These are phyloP conservation scores for Huntiella bhutanensis DNA, from an alignment of 2,329 filamentous ascomycete species.

Conservation along the genomic window DNA sequence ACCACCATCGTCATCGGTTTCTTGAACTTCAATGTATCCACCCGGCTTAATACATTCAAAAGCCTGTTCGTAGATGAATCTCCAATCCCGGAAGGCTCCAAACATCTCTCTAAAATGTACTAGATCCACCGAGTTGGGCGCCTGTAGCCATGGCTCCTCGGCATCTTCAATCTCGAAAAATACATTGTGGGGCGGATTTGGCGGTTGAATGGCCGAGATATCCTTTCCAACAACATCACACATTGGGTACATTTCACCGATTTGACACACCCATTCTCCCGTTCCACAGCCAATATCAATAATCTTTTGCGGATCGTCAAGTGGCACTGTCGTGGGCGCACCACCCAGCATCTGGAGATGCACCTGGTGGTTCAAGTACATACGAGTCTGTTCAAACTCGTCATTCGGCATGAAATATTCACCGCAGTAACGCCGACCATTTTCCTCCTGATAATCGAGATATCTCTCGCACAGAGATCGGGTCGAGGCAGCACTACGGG, in stretches of 20 bases:
- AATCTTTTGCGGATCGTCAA: conserved; percentile 23
- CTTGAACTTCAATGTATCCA: conserved; percentile 37
- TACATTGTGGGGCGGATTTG: conserved; percentile 37
- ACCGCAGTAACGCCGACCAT: conserved; percentile 43
- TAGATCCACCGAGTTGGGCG: conserved; percentile 32
- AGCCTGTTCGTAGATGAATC: conserved; percentile 32
- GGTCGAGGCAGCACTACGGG: conserved; percentile 23
- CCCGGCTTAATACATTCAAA: conserved; percentile 35
- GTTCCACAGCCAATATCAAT: conserved; percentile 42
- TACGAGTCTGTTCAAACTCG: conserved; percentile 42
- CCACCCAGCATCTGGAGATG: conserved; percentile 33
- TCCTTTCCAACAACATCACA: conserved; percentile 41
- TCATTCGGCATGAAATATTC: conserved; percentile 50
- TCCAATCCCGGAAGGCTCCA: conserved; percentile 38
- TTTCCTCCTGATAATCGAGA: conserved; percentile 38
- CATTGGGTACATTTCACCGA: conserved; percentile 32
- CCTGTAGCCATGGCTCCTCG: conserved; percentile 37
- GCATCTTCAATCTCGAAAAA: conserved; percentile 42
- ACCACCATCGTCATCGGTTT: conserved; percentile 29
- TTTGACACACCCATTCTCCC: conserved; percentile 31
- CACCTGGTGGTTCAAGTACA: conserved; percentile 43
- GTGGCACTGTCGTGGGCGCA: conserved; percentile 25
- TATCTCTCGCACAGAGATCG: conserved; percentile 30
- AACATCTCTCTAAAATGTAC: conserved; percentile 37
- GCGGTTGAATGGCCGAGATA: conserved; percentile 36